Percentiles rank a stretch among this genome's conserved stretches.
phyloP scores from a whole-genome alignment of 179 eudicot genomes.

The Camellia oleifera region DNA sequence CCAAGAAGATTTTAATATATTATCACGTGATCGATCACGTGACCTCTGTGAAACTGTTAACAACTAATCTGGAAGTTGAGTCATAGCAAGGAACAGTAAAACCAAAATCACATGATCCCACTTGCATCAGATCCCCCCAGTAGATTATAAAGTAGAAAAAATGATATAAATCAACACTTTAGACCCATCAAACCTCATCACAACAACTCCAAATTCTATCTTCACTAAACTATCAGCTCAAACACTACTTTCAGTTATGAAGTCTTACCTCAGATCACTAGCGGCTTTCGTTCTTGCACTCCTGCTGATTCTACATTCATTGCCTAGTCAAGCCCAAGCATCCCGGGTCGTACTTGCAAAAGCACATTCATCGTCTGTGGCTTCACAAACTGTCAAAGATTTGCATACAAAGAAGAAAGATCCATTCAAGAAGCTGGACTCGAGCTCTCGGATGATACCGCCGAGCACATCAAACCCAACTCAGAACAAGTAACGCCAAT shows the following conservation, averaged over 20 bases:
- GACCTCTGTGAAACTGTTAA: conserved; percentile 34
- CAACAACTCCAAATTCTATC: background rate
- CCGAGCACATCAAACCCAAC: conserved; percentile 43
- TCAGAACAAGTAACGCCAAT: conserved; percentile 42
- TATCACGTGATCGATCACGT: conserved; percentile 61
- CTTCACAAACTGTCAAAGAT: conserved; percentile 31
- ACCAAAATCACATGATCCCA: conserved; percentile 61
- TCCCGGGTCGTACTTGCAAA: conserved; percentile 20
- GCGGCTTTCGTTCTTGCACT: conserved; percentile 35
- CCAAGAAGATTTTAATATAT: background rate
- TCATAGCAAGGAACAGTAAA: conserved; percentile 39
- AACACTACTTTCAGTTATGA: conserved; percentile 23
- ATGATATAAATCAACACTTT: conserved; percentile 9
- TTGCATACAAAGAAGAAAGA: conserved; percentile 23
- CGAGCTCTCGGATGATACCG: conserved; percentile 43
- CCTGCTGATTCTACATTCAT: conserved; percentile 35
- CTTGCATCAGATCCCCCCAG: conserved; percentile 44
- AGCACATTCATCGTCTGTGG: conserved; percentile 10
- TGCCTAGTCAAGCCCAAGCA: conserved; percentile 24
- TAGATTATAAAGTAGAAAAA: conserved; percentile 17
- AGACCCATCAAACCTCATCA: conserved; percentile 4
- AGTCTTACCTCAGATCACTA: conserved; percentile 22
- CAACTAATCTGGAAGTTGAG: conserved; percentile 29
- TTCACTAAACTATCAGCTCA: background rate
- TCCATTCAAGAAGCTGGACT: conserved; percentile 29